These are phyloP conservation scores for Tolypocladium tundrense DNA, from an alignment of 2,329 filamentous ascomycete species.

Conservation along the genomic window DNA sequence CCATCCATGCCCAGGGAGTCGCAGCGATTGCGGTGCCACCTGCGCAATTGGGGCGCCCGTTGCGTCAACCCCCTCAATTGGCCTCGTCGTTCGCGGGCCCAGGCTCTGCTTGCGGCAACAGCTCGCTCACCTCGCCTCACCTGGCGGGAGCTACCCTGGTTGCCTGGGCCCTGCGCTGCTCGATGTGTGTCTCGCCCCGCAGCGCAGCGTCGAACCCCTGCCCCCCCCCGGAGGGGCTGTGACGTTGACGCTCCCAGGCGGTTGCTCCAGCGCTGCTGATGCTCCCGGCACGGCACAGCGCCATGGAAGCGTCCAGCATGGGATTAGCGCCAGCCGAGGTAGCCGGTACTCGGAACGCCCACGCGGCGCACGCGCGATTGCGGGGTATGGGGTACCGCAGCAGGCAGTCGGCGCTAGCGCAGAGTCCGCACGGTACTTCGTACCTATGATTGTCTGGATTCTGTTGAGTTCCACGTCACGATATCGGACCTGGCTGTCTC, in stretches of 20 bases:
- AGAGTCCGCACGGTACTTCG: not conserved
- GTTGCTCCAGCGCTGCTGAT: too few relatives aligned
- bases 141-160: not conserved
- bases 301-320: not conserved
- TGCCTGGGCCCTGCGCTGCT: not conserved
- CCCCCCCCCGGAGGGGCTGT: not conserved
- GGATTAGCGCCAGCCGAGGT: slow-evolving; percentile 1
- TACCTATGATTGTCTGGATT: not conserved
- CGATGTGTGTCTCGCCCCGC: not conserved
- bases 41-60: not conserved
- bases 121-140: not conserved
- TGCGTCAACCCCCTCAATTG: not conserved
- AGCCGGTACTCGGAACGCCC: slow-evolving; percentile 6
- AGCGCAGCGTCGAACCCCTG: not conserved
- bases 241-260: not conserved
- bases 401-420: not conserved
- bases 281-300: not conserved
- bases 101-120: not conserved
- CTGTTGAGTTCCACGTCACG: not conserved
- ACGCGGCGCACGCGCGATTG: slow-evolving; percentile 6
- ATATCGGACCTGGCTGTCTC: not conserved
- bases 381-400: slow-evolving; percentile 13
- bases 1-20: not conserved
- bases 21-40: not conserved
- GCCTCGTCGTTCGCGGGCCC: not conserved